These are phyloP conservation scores for Hericium rajendrae DNA, from an alignment of 768 basidiomycete species.

Conservation along the genomic window DNA sequence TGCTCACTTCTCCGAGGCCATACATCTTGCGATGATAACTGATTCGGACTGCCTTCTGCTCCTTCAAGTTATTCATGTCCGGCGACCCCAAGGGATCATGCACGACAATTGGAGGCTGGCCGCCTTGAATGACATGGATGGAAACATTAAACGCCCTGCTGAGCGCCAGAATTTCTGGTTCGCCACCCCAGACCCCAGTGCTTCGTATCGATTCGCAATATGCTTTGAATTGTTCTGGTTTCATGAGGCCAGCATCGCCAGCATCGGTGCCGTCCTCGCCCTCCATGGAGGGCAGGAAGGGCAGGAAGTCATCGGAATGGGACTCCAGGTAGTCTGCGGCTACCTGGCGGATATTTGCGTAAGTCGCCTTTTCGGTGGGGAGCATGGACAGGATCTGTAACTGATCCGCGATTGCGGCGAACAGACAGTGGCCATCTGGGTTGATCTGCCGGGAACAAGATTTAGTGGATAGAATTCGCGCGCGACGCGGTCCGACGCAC, in stretches of 20 bases:
- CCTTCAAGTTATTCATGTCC: slow-evolving; percentile 25
- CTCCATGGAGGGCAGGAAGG: slow-evolving; percentile 72
- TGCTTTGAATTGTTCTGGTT: slow-evolving; percentile 44
- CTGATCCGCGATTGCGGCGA: slow-evolving; percentile 90
- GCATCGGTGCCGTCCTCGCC: slow-evolving; percentile 50
- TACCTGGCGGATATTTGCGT: slow-evolving; percentile 47
- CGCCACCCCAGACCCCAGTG: slow-evolving; percentile 94
- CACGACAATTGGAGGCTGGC: slow-evolving; percentile 71
- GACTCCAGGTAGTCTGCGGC: slow-evolving; percentile 76
- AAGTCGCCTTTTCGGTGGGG: slow-evolving; percentile 46
- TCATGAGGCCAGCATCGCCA: slow-evolving; percentile 61
- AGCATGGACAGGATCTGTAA: slow-evolving; percentile 64
- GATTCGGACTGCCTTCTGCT: slow-evolving; percentile 44
- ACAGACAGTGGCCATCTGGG: slow-evolving; percentile 95
- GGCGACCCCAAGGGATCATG: slow-evolving; percentile 49
- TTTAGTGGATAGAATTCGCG: neutral
- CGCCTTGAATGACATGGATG: slow-evolving; percentile 86
- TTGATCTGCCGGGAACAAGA: slow-evolving; percentile 47
- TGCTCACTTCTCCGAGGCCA: slow-evolving; percentile 85
- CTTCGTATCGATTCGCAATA: slow-evolving; percentile 76
- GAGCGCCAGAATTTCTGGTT: slow-evolving; percentile 91
- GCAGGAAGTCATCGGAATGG: slow-evolving; percentile 86
- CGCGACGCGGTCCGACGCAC: slow-evolving; percentile 24
- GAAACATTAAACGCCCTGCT: slow-evolving; percentile 72
- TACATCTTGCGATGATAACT: slow-evolving; percentile 94